phyloP scores from a whole-genome alignment of 768 basidiomycete species.

The Hygrocybe punicea region DNA sequence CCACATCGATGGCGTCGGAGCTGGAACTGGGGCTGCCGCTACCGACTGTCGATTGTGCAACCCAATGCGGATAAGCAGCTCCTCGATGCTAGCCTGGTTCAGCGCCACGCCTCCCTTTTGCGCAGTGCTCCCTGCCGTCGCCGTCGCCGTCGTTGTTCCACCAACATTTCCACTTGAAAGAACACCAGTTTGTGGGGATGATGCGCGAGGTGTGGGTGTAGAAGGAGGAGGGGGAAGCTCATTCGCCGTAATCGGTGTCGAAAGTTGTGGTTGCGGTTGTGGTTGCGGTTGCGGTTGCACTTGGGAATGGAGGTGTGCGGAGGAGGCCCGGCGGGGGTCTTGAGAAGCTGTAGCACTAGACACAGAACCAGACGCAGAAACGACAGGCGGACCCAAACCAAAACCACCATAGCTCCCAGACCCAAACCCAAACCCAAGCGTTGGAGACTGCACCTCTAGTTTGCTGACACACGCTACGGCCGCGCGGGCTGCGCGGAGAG shows the following conservation, averaged over 20 bases:
- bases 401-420: not conserved
- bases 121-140: too few relatives aligned
- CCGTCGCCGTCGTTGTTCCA: not conserved
- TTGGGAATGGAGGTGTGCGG: too few relatives aligned
- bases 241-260: too few relatives aligned
- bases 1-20: not conserved
- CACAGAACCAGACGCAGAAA: too few relatives aligned
- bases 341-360: too few relatives aligned
- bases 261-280: too few relatives aligned
- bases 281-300: too few relatives aligned
- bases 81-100: not conserved
- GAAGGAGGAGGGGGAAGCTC: too few relatives aligned
- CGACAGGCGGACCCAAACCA: too few relatives aligned
- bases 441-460: not conserved
- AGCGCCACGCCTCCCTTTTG: not conserved
- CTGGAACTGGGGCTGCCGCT: not conserved
- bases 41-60: not conserved
- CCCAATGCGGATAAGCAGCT: not conserved
- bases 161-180: not conserved
- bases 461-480: not conserved
- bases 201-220: too few relatives aligned
- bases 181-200: too few relatives aligned
- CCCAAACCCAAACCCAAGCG: not conserved
- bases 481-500: not conserved
- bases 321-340: too few relatives aligned